Conservation (phyloP, 257 asterid genomes). For the Primulina tabacum region DNA sequence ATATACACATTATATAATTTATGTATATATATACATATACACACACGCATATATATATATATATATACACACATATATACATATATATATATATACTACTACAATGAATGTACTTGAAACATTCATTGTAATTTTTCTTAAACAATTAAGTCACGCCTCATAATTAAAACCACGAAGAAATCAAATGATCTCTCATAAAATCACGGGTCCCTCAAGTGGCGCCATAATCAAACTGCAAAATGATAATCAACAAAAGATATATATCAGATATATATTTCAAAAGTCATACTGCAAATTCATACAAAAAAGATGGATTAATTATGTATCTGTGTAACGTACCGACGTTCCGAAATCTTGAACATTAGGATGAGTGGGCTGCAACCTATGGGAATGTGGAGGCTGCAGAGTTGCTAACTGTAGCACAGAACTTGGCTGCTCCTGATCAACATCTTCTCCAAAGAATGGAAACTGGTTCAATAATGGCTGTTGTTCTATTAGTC, state of each 20-base stretch:
- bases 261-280: background rate
- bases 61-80: too few relatives aligned
- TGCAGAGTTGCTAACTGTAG: background rate
- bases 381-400: background rate
- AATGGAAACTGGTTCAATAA: slow-evolving; percentile 57
- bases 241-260: background rate
- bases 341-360: background rate
- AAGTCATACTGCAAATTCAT: background rate
- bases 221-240: background rate
- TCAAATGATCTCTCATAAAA: too few relatives aligned
- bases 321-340: background rate
- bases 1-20: too few relatives aligned
- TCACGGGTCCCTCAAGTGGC: background rate
- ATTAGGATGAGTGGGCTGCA: background rate
- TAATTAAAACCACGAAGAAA: too few relatives aligned
- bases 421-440: slow-evolving; percentile 13
- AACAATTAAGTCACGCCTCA: background rate
- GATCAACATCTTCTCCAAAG: slow-evolving; percentile 45
- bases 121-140: too few relatives aligned
- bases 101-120: background rate
- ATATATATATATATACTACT: too few relatives aligned
- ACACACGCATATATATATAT: too few relatives aligned
- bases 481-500: slow-evolving; percentile 47
- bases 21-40: too few relatives aligned
- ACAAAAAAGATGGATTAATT: background rate